phyloP scores from a whole-genome alignment of 495 filamentous ascomycete genomes.

The Tuber aestivum region DNA sequence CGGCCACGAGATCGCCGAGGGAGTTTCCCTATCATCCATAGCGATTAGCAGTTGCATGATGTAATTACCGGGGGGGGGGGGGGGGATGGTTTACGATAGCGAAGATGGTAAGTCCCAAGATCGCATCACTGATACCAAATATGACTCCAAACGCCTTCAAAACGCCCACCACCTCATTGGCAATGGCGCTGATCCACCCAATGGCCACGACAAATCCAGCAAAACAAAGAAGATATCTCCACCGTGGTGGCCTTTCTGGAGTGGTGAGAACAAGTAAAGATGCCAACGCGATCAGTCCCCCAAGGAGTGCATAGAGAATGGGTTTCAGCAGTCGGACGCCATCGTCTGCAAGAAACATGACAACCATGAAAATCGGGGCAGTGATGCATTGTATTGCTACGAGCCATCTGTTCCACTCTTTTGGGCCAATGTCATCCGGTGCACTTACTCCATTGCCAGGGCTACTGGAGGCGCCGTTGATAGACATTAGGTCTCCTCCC shows the following conservation, averaged over 20 bases:
- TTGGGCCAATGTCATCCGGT: conserved; percentile 39
- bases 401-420: conserved; percentile 87
- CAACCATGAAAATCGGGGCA: conserved; percentile 73
- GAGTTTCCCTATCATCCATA: conserved; percentile 61
- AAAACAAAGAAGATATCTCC: conserved; percentile 72
- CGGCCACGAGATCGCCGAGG: conserved; percentile 86
- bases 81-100: conserved; percentile 53
- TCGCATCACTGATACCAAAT: conserved; percentile 86
- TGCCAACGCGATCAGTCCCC: conserved; percentile 59
- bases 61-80: not conserved
- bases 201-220: conserved; percentile 87
- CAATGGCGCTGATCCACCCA: conserved; percentile 93
- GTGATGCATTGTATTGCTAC: conserved; percentile 77
- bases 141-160: conserved; percentile 93
- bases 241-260: conserved; percentile 54
- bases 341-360: conserved; percentile 53
- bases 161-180: conserved; percentile 91
- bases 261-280: conserved; percentile 60
- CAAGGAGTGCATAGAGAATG: conserved; percentile 62
- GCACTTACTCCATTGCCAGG: conserved; percentile 2
- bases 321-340: conserved; percentile 54
- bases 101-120: conserved; percentile 92
- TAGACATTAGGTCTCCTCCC: conserved; percentile 10
- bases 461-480: not conserved
- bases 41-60: not conserved